A percentile compares a stretch with the other conserved stretches of the same genome.
Conservation (phyloP, 2,329 filamentous ascomycete genomes). For the Microdochium paspali region DNA sequence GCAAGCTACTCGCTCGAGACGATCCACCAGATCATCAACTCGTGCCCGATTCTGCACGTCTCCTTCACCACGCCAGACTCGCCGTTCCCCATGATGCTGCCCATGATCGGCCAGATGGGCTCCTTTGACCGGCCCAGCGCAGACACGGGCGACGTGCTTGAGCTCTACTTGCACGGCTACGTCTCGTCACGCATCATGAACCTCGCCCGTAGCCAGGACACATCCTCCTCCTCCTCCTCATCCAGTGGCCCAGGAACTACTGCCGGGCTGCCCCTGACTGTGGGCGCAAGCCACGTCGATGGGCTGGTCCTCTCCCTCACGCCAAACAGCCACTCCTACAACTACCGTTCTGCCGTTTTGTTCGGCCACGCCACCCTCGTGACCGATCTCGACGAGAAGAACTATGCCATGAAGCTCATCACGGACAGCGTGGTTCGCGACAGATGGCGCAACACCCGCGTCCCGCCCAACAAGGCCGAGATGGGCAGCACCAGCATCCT, state of each 20-base stretch:
- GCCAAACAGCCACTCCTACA: conserved; percentile 74
- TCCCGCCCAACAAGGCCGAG: conserved; percentile 64
- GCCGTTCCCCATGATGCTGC: conserved; percentile 68
- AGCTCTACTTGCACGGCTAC: conserved; percentile 79
- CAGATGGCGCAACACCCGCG: conserved; percentile 60
- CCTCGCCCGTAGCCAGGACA: no score
- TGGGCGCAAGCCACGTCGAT: conserved; percentile 67
- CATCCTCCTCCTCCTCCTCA: no score
- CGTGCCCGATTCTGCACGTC: conserved; percentile 65
- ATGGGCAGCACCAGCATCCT: conserved; percentile 67
- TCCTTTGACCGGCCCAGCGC: conserved; percentile 56
- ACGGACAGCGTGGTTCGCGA: conserved; percentile 63
- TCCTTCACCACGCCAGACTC: conserved; percentile 59
- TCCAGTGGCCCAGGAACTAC: conserved; percentile 9
- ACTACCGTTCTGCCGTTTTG: conserved; percentile 73
- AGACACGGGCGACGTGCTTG: conserved; percentile 53
- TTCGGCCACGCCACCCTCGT: conserved; percentile 67
- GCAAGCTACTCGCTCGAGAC: conserved; percentile 62
- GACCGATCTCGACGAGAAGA: conserved; percentile 57
- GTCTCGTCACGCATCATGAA: conserved; percentile 71
- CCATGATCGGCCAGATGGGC: conserved; percentile 80
- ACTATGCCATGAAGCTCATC: conserved; percentile 70
- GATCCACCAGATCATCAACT: conserved; percentile 70
- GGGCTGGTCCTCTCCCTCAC: conserved; percentile 73
- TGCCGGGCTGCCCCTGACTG: conserved; percentile 55